Evolutionary conservation across 192 early-diverging fungal genomes (phyloP).

Genomic region (Umbelopsis isabellina): DNA sequence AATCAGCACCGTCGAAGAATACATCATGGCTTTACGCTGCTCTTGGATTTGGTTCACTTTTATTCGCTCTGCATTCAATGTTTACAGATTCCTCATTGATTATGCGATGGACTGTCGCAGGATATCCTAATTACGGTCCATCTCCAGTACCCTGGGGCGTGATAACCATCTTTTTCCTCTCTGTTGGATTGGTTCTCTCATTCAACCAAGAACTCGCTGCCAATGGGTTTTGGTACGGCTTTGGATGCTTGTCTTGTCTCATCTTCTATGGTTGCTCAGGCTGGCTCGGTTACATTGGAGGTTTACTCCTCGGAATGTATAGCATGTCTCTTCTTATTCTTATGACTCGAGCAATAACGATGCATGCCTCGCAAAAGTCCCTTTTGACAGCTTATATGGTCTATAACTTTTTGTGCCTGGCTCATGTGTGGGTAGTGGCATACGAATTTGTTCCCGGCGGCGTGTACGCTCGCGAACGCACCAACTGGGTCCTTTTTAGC

Average conservation of each 20-base stretch:
- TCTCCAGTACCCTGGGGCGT: slow-evolving; percentile 74
- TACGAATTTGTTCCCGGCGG: slow-evolving; percentile 86
- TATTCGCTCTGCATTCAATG: slow-evolving; percentile 79
- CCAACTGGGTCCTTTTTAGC: slow-evolving; percentile 65
- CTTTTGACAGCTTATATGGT: slow-evolving; percentile 59
- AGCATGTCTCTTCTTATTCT: slow-evolving; percentile 59
- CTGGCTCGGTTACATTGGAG: slow-evolving; percentile 66
- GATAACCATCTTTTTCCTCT: slow-evolving; percentile 61
- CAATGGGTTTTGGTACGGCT: slow-evolving; percentile 58
- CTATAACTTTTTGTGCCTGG: slow-evolving; percentile 74
- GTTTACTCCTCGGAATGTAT: slow-evolving; percentile 64
- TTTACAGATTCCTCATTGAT: slow-evolving; percentile 75
- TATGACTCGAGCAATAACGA: slow-evolving; percentile 57
- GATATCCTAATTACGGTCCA: slow-evolving; percentile 78
- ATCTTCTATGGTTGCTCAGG: slow-evolving; percentile 60
- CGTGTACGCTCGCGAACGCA: slow-evolving; percentile 70
- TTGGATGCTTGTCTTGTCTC: slow-evolving; percentile 56
- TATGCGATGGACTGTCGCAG: slow-evolving; percentile 73
- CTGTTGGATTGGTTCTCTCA: slow-evolving; percentile 57
- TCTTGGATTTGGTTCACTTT: slow-evolving; percentile 61
- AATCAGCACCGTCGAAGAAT: background rate
- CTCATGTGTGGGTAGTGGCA: slow-evolving; percentile 80
- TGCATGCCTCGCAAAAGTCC: slow-evolving; percentile 66
- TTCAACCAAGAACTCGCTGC: slow-evolving; percentile 46
- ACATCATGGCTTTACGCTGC: slow-evolving; percentile 21